These are phyloP conservation scores for Aureobasidium melanogenum DNA, from an alignment of 2,329 filamentous ascomycete species.

Conservation along the genomic window DNA sequence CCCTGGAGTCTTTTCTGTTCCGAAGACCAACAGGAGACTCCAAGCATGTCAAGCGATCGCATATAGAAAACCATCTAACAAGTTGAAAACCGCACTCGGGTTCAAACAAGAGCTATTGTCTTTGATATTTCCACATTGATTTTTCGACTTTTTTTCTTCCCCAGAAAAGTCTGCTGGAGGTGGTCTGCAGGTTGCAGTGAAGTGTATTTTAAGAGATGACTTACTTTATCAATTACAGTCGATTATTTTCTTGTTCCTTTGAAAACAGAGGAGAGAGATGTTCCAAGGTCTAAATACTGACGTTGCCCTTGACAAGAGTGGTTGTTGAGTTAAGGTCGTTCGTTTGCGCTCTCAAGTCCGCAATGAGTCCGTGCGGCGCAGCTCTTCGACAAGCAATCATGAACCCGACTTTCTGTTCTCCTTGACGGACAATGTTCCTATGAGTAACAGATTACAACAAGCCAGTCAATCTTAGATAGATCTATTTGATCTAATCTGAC, in stretches of 20 bases:
- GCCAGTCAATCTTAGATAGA: neutral
- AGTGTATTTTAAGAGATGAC: neutral
- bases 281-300: neutral
- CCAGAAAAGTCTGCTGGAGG: neutral
- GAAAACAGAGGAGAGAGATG: neutral
- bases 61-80: too few relatives aligned
- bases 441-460: neutral
- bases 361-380: neutral
- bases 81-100: too few relatives aligned
- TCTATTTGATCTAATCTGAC: neutral
- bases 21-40: neutral
- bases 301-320: neutral
- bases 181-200: neutral
- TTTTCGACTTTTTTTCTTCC: neutral
- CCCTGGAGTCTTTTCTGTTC: neutral
- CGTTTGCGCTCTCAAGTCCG: neutral
- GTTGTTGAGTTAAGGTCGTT: neutral
- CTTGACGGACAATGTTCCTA: neutral
- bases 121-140: neutral
- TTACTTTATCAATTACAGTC: neutral
- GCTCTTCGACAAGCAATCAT: neutral
- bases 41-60: neutral
- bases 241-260: too few relatives aligned
- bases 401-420: neutral
- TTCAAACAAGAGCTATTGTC: neutral